These are phyloP conservation scores for Thymus mandschuricus DNA, from an alignment of 257 asterid genomes.

Conservation along the genomic window DNA sequence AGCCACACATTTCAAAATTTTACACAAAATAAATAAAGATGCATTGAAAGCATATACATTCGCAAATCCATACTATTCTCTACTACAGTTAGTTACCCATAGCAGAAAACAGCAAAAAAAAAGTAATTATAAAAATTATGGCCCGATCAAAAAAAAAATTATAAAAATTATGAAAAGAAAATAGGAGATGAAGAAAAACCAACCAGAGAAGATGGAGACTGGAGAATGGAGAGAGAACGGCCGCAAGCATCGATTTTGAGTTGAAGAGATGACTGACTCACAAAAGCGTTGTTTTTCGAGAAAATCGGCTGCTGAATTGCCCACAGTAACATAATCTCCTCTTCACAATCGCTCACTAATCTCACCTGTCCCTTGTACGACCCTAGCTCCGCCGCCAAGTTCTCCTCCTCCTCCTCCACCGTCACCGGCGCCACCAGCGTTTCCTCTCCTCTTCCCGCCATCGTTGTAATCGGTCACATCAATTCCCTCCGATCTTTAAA, in stretches of 20 bases:
- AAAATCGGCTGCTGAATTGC: conserved; percentile 83
- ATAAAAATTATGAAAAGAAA: too few species aligned
- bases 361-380: conserved; percentile 61
- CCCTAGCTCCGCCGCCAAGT: conserved; percentile 53
- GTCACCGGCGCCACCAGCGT: conserved; percentile 25
- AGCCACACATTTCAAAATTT: not conserved
- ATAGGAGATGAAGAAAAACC: not conserved
- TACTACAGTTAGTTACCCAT: not conserved
- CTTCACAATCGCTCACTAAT: conserved; percentile 49
- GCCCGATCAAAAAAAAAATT: not conserved
- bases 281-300: conserved; percentile 77
- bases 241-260: conserved; percentile 85
- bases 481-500: too few species aligned
- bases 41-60: not conserved
- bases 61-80: not conserved
- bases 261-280: conserved; percentile 69
- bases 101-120: not conserved
- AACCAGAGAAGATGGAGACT: conserved; percentile 92
- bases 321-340: conserved; percentile 87
- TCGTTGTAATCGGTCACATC: not conserved
- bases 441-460: conserved; percentile 34
- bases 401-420: conserved; percentile 41
- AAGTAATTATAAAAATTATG: too few species aligned
- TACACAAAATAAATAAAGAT: not conserved
- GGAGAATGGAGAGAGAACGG: conserved; percentile 71